phyloP scores from a whole-genome alignment of 176 grass and related monocot genomes.

The Pontederia crassipes region DNA sequence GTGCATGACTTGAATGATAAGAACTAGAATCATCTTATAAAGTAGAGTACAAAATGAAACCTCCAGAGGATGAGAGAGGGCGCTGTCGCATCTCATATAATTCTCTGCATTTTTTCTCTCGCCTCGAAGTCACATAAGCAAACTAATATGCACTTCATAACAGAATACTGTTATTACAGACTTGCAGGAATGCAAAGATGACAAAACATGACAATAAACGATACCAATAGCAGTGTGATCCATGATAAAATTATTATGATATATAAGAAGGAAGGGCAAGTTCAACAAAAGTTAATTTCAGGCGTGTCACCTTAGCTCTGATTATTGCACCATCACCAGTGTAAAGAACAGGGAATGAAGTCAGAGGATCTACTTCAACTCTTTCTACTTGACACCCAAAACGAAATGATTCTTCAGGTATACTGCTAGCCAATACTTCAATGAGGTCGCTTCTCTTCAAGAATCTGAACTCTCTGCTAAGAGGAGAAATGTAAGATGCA shows the following conservation, averaged over 20 bases:
- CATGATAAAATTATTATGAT: not conserved
- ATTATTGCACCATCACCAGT: constrained; percentile 14
- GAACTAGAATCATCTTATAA: too few species aligned
- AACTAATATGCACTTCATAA: too few species aligned
- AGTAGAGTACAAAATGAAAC: not conserved
- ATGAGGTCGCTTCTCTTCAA: constrained; percentile 32
- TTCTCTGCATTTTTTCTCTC: too few species aligned
- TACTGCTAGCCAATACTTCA: constrained; percentile 23
- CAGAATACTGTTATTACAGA: too few species aligned
- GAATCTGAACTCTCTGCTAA: constrained; percentile 13
- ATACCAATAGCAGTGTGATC: not conserved
- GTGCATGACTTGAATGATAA: constrained; percentile 19
- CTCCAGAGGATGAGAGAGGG: too few species aligned
- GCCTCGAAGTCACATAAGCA: too few species aligned
- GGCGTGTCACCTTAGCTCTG: constrained; percentile 19
- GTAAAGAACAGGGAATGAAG: constrained; percentile 18
- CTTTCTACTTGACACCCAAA: constrained; percentile 15
- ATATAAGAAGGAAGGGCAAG: not conserved
- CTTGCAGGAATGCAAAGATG: too few species aligned
- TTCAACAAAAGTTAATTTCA: not conserved
- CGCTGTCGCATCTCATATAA: too few species aligned
- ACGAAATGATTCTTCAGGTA: constrained; percentile 21
- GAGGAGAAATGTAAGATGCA: not conserved
- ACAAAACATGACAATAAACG: too few species aligned
- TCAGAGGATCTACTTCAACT: constrained; percentile 4